phyloP scores from a whole-genome alignment of 495 filamentous ascomycete species.

The Cairneyella variabilis region DNA sequence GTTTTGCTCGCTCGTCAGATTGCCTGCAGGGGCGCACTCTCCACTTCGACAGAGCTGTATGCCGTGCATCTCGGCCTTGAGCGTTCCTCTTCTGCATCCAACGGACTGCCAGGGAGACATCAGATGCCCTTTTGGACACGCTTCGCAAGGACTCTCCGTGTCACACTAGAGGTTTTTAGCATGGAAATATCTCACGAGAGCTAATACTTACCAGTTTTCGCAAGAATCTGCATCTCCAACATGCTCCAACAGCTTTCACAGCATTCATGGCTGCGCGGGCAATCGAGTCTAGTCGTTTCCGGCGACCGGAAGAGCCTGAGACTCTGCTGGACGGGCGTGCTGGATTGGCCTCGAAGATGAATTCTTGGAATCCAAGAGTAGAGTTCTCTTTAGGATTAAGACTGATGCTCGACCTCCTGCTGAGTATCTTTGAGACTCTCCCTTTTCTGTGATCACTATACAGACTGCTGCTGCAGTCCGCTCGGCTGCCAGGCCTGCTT shows the following conservation, averaged over 20 bases:
- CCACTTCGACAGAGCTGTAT: slow-evolving; percentile 27
- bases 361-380: slow-evolving; percentile 5
- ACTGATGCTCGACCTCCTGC: not conserved
- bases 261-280: slow-evolving; percentile 11
- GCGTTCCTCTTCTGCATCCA: slow-evolving; percentile 31
- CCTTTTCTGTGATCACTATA: not conserved
- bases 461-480: slow-evolving; percentile 1
- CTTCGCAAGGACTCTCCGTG: slow-evolving; percentile 27
- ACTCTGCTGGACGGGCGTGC: not conserved
- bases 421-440: not conserved
- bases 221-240: slow-evolving; percentile 35
- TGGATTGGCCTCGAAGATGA: slow-evolving; percentile 7
- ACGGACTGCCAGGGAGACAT: slow-evolving; percentile 31
- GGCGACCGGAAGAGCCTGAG: not conserved
- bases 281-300: slow-evolving; percentile 1
- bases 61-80: slow-evolving; percentile 24
- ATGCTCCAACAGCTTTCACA: slow-evolving; percentile 26
- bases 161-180: slow-evolving; percentile 26
- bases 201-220: slow-evolving; percentile 26
- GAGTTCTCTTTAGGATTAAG: not conserved
- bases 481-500: slow-evolving; percentile 6
- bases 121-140: slow-evolving; percentile 29
- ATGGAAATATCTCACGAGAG: not conserved
- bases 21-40: no score
- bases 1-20: no score